Percentiles rank a stretch among this genome's conserved stretches.
phyloP scores from a whole-genome alignment of 2,329 filamentous ascomycete species.

The Talaromyces marneffei region DNA sequence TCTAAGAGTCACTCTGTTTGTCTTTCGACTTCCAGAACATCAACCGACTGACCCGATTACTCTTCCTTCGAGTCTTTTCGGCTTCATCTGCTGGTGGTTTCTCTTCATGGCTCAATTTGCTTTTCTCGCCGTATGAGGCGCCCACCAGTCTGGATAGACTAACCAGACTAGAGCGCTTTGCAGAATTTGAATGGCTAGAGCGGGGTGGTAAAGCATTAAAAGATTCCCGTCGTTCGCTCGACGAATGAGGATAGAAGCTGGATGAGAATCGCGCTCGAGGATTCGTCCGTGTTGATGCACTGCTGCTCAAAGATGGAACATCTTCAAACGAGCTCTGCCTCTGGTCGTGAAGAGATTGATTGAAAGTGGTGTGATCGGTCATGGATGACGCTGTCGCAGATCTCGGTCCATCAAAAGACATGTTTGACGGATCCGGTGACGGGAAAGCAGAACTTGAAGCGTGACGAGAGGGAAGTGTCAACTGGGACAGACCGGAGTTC shows the following conservation, averaged over 20 bases:
- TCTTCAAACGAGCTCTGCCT: constrained; percentile 43
- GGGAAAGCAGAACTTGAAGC: constrained; percentile 41
- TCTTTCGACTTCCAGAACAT: constrained; percentile 47
- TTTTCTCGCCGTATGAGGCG: constrained; percentile 39
- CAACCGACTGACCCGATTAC: constrained; percentile 43
- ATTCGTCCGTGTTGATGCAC: constrained; percentile 44
- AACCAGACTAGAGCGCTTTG: constrained; percentile 45
- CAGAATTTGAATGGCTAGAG: constrained; percentile 34
- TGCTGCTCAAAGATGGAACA: constrained; percentile 47
- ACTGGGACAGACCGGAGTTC: constrained; percentile 32
- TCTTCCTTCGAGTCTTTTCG: constrained; percentile 40
- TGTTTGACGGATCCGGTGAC: constrained; percentile 39
- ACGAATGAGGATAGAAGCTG: constrained; percentile 37
- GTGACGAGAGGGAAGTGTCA: constrained; percentile 34
- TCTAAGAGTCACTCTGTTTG: constrained; percentile 29
- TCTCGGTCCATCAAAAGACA: constrained; percentile 39
- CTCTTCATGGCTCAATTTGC: constrained; percentile 42
- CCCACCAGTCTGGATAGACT: constrained; percentile 45
- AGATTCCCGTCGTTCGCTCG: constrained; percentile 41
- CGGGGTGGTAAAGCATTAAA: constrained; percentile 36
- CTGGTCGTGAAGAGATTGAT: constrained; percentile 31
- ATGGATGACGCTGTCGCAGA: constrained; percentile 38
- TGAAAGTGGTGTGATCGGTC: constrained; percentile 36
- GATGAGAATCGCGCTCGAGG: constrained; percentile 40
- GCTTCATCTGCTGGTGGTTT: constrained; percentile 36